phyloP scores from a whole-genome alignment of 805 yeast genomes.

The Candida coquimbonensis region DNA sequence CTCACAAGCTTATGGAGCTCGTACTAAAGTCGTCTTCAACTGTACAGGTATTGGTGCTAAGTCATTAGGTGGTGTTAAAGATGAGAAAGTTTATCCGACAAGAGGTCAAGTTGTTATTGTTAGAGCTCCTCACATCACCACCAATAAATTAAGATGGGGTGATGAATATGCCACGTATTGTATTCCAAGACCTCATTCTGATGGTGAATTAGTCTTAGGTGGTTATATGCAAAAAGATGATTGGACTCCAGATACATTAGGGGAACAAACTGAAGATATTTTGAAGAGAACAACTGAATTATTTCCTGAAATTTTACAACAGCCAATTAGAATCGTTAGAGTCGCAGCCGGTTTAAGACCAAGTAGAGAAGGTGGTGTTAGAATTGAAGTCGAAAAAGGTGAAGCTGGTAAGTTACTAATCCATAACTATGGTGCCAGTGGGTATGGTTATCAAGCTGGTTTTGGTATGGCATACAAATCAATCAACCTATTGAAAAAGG shows the following conservation, averaged over 20 bases:
- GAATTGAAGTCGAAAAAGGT: constrained; percentile 51
- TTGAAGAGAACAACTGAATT: constrained; percentile 48
- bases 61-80: constrained; percentile 57
- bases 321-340: constrained; percentile 46
- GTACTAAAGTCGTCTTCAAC: constrained; percentile 48
- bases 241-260: constrained; percentile 55
- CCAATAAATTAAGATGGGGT: constrained; percentile 59
- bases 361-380: constrained; percentile 64
- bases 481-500: constrained; percentile 25
- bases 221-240: constrained; percentile 63
- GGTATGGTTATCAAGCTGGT: constrained; percentile 63
- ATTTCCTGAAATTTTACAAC: constrained; percentile 40
- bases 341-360: constrained; percentile 76
- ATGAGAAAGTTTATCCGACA: constrained; percentile 56
- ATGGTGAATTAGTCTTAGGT: constrained; percentile 65
- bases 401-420: constrained; percentile 39
- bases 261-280: constrained; percentile 53
- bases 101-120: constrained; percentile 77
- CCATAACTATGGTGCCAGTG: constrained; percentile 69
- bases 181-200: constrained; percentile 64
- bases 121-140: constrained; percentile 58
- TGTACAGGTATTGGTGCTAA: constrained; percentile 73
- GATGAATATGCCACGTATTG: constrained; percentile 54
- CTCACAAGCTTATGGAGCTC: constrained; percentile 40
- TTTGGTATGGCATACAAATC: constrained; percentile 51